Base-by-base conservation (phyloP, 176 grass and related monocot genomes). In the Thinopyrum elongatum region DNA sequence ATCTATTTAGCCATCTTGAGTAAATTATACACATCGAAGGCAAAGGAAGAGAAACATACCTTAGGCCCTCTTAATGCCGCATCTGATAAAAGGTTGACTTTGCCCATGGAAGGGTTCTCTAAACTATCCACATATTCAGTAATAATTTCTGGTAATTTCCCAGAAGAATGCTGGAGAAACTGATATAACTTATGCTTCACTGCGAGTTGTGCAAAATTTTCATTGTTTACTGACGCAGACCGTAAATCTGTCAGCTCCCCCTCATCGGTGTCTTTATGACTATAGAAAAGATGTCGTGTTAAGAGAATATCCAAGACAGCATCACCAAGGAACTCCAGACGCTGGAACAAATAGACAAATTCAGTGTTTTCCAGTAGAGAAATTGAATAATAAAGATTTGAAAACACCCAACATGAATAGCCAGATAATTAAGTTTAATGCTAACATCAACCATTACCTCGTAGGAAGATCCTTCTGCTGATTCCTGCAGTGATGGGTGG, bases 251-350 rank as follows among this genome's bases (percentile, higher is more conserved):
- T 98, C 84, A 98, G 78, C 76, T 95, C 90, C 59, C 93, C 96
- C 41, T 94, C 93, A 74, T 88, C 88, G 17, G 85, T 86, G 70
- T 98, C 88, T 82, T 87, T 88, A 83, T 98, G 83, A 74, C 65
- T 88, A 82, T 90, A 30, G 91, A 94, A 98, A 59, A 92, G 75
- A 83, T 98, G 81, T 28, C 21, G 82, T 19, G 96, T 95, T 88
- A 98, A 84, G 41, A 98, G 88, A 58, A 98, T 82, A 84, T 94
- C 96, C 85, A 98, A 85, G 41, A 98, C 93, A 10, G 93, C 92
- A 83, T 98, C 96, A 9, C 93, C 96, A 78, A 98, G 87, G 77
- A 98, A 95, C 82, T 98, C 96, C 62, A 98, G 94, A 60, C 96
- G 84, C 93, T 98, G 86, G 65, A 87, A 58, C 57, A 84, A 78